Percentiles rank a stretch among this genome's conserved stretches.
Conservation (phyloP, 1,139 yeast species). For the Yamadazyma atmosphaerica region DNA sequence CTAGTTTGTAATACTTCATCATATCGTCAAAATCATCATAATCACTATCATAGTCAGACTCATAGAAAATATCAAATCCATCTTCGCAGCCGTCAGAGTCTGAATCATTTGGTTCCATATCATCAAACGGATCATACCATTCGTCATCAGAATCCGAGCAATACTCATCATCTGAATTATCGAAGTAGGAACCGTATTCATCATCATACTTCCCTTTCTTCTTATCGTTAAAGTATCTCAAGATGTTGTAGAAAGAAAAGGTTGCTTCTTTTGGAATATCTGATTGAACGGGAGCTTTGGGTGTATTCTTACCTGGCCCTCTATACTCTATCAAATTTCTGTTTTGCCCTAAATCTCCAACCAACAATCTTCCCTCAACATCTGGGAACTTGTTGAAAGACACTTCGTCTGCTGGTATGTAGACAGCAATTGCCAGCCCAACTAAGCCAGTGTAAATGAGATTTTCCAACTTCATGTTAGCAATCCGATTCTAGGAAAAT, state of each 20-base stretch:
- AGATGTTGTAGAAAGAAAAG: conserved; percentile 7
- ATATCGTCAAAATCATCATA: conserved; percentile 5
- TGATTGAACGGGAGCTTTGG: too few relatives aligned
- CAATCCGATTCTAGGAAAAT: too few relatives aligned
- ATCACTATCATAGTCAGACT: conserved; percentile 6
- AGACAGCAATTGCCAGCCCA: conserved; percentile 1
- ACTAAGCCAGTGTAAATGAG: neutral
- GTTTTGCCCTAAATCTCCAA: neutral
- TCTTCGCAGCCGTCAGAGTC: conserved; percentile 5
- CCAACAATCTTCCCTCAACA: conserved; percentile 3
- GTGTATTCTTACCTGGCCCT: too few relatives aligned
- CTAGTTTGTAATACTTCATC: neutral
- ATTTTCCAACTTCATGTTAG: neutral
- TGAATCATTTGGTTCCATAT: conserved; percentile 2
- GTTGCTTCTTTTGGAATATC: conserved; percentile 1
- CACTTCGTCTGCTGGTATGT: conserved; percentile 5
- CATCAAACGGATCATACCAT: conserved; percentile 9
- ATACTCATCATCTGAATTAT: neutral
- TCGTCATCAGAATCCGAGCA: conserved; percentile 6
- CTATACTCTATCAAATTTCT: neutral
- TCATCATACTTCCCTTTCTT: conserved; percentile 3
- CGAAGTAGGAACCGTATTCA: conserved; percentile 1
- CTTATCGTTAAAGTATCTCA: conserved; percentile 8
- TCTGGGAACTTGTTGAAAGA: neutral
- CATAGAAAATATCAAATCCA: neutral